phyloP scores from a whole-genome alignment of 176 grass and related monocot genomes.

The Oryza coarctata region DNA sequence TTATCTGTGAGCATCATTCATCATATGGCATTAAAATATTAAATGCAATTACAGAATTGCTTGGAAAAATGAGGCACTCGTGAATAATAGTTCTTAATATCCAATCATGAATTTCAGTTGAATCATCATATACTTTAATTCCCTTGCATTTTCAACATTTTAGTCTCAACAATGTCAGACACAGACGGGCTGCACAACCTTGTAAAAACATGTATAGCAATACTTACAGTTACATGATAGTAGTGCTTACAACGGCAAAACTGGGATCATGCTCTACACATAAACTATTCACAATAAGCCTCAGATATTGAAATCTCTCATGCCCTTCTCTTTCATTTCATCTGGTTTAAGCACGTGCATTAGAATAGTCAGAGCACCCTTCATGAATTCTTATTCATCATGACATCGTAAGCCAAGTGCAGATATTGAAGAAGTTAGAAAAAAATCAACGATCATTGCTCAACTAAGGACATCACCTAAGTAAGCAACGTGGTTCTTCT shows the following conservation, averaged over 20 bases:
- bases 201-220: background rate
- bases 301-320: constrained; percentile 17
- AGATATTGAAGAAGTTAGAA: constrained; percentile 7
- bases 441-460: background rate
- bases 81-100: background rate
- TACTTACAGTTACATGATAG: background rate
- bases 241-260: constrained; percentile 22
- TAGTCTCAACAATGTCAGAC: background rate
- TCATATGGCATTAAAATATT: background rate
- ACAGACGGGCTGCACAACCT: background rate
- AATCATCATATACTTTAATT: background rate
- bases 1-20: background rate
- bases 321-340: constrained; percentile 38
- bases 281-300: constrained; percentile 1
- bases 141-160: background rate
- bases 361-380: constrained; percentile 60
- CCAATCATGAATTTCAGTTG: background rate
- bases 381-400: constrained; percentile 69
- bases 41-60: background rate
- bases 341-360: constrained; percentile 58
- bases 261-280: constrained; percentile 22
- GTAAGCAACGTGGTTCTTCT: background rate
- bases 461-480: background rate
- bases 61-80: background rate
- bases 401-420: constrained; percentile 47